Evolutionary conservation across 1,139 yeast genomes (phyloP).

Genomic region (Magnusiomyces tetraspermus): DNA sequence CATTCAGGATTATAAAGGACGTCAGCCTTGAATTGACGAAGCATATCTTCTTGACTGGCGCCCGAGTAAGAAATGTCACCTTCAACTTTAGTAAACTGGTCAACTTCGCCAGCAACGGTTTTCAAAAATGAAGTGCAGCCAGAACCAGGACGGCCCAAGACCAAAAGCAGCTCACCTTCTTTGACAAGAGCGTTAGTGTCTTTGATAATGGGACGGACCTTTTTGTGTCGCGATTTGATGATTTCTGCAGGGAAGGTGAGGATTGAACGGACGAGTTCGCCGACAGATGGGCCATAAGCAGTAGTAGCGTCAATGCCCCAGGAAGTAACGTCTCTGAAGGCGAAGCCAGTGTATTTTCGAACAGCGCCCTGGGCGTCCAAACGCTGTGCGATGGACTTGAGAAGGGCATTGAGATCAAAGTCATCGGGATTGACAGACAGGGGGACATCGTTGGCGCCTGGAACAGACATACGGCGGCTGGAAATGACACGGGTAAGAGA

Average conservation of each 20-base stretch:
- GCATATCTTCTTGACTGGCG: constrained; percentile 40
- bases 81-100: constrained; percentile 30
- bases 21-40: constrained; percentile 39
- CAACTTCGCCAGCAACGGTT: constrained; percentile 43
- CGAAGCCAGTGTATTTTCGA: constrained; percentile 43
- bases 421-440: constrained; percentile 35
- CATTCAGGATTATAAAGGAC: constrained; percentile 48
- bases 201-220: constrained; percentile 11
- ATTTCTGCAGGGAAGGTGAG: constrained; percentile 26
- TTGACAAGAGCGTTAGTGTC: constrained; percentile 15
- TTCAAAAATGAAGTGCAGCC: constrained; percentile 52
- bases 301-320: constrained; percentile 46
- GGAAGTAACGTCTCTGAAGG: constrained; percentile 40
- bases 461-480: constrained; percentile 35
- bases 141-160: constrained; percentile 55
- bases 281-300: constrained; percentile 43
- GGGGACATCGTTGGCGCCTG: constrained; percentile 34
- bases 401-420: constrained; percentile 35
- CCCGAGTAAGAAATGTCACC: constrained; percentile 44
- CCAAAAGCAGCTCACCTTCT: constrained; percentile 48
- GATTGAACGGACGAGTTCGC: constrained; percentile 35
- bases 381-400: constrained; percentile 28
- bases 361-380: constrained; percentile 38
- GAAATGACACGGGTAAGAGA: constrained; percentile 37
- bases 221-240: constrained; percentile 14